phyloP scores from a whole-genome alignment of 225 moss, liverwort and hornwort genomes.

The Climacium dendroides region DNA sequence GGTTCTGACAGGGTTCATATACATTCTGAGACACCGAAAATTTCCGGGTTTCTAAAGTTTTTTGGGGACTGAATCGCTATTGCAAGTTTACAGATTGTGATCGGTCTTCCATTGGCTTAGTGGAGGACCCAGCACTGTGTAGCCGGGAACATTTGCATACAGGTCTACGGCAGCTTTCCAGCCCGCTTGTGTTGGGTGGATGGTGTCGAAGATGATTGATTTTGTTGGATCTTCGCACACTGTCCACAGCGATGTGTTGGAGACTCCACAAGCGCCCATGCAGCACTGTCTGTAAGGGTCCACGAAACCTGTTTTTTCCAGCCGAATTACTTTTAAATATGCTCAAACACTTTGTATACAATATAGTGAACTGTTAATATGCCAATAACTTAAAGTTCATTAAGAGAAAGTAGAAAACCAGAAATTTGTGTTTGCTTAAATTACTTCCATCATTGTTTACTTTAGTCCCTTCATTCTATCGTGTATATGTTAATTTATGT shows the following conservation, averaged over 20 bases:
- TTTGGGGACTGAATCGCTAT: neutral
- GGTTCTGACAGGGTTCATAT: neutral
- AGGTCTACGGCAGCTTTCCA: slow-evolving; percentile 31
- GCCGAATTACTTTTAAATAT: neutral
- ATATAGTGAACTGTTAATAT: neutral
- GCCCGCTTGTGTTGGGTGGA: slow-evolving; percentile 35
- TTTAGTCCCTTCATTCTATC: neutral
- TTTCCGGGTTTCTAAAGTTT: neutral
- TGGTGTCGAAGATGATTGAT: slow-evolving; percentile 34
- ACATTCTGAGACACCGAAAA: neutral
- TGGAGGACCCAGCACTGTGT: slow-evolving; percentile 29
- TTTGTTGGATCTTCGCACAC: slow-evolving; percentile 26
- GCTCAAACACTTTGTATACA: neutral
- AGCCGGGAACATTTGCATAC: slow-evolving; percentile 19
- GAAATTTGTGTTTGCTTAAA: neutral
- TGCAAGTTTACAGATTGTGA: slow-evolving; percentile 16
- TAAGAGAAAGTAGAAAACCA: neutral
- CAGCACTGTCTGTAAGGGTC: slow-evolving; percentile 28
- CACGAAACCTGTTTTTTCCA: slow-evolving; percentile 22
- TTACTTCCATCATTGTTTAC: neutral
- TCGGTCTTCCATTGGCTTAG: slow-evolving; percentile 15
- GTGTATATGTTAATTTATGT: neutral
- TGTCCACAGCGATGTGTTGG: slow-evolving; percentile 24
- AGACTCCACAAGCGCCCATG: slow-evolving; percentile 14
- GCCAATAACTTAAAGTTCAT: neutral